Percentiles rank a stretch among this genome's conserved stretches.
These are phyloP conservation scores for Penicillium hesseltinei DNA, from an alignment of 2,329 filamentous ascomycete genomes.

Conservation along the genomic window DNA sequence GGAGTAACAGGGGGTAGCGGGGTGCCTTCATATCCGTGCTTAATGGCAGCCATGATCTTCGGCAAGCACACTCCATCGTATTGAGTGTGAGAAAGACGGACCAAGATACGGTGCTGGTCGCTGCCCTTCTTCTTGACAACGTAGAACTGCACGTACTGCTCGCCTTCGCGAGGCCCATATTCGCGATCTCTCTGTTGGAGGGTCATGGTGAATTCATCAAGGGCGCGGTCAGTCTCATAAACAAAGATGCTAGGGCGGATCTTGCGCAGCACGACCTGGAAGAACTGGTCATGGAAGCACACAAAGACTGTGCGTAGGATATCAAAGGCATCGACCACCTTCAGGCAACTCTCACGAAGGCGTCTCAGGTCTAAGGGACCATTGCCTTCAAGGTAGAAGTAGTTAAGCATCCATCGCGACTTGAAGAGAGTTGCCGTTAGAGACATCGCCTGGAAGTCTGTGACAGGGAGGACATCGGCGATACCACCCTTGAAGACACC, in stretches of 20 bases:
- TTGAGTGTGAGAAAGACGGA: slow-evolving; percentile 67
- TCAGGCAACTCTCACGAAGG: slow-evolving; percentile 40
- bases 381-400: slow-evolving; percentile 60
- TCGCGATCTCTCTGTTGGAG: slow-evolving; percentile 57
- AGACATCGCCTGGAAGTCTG: slow-evolving; percentile 47
- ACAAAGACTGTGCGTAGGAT: slow-evolving; percentile 67
- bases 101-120: slow-evolving; percentile 50
- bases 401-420: slow-evolving; percentile 42
- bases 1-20: slow-evolving; percentile 42
- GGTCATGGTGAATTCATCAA: slow-evolving; percentile 54
- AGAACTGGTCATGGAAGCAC: slow-evolving; percentile 49
- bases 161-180: slow-evolving; percentile 57
- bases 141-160: slow-evolving; percentile 61
- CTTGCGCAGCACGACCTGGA: slow-evolving; percentile 59
- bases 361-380: slow-evolving; percentile 50
- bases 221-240: slow-evolving; percentile 52
- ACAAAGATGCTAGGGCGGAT: slow-evolving; percentile 53
- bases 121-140: slow-evolving; percentile 47
- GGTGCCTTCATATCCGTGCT: slow-evolving; percentile 51
- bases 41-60: slow-evolving; percentile 60
- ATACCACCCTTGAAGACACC: slow-evolving; percentile 53
- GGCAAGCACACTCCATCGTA: slow-evolving; percentile 68
- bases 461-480: slow-evolving; percentile 56
- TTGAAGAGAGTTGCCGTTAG: slow-evolving; percentile 38
- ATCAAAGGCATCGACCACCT: slow-evolving; percentile 61